Evolutionary conservation across 2,329 filamentous ascomycete species (phyloP), one percentile per base, ranked within the genome.

Genomic region (Botryosphaeria agaves): DNA sequence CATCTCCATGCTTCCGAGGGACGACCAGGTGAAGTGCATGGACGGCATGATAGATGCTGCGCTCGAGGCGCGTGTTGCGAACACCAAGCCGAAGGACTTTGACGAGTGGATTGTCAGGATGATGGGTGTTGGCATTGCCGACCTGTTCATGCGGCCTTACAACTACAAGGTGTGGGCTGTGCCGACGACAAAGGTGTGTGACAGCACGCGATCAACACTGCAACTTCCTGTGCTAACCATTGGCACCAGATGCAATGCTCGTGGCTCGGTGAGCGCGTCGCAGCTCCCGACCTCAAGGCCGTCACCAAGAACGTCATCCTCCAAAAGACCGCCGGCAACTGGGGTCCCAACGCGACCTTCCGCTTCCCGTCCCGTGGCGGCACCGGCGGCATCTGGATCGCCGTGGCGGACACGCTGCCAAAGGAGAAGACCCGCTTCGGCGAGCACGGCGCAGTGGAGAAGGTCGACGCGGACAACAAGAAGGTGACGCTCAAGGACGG

Each of bases 111-210:
- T 95, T 50, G 56, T 95, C 46, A 76, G 89, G 48, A 91, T 79
- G 65, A 85, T 79, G 62, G 89, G 89, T 47, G 64, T 72, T 46
- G 87, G 87, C 46, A 69, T 98, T 48, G 87, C 85, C 42, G 75
- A 98, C 56, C 69, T 87, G 46, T 98, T 98, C 72, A 98, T 98
- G 89, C 72, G 89, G 47, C 89, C 89, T 32, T 98, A 98, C 71
- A 98, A 98, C 73, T 98, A 77, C 76, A 98, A 98, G 66, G 89
- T 98, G 53, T 98, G 89, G 89, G 89, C 89, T 38, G 87, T 95
- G 46, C 89, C 89, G 35, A 94, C 87, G 33, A 93, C 79, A 44
- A 92, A 92, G 75, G 83, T 91, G 68, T 47, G 66, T 39, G 17
- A 11, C 18, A 28, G 18, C n/a, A n/a, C n/a, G n/a, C n/a, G n/a